These are phyloP conservation scores for Takashimella tepidaria DNA, from an alignment of 1,284 basidiomycete species.

Conservation along the genomic window DNA sequence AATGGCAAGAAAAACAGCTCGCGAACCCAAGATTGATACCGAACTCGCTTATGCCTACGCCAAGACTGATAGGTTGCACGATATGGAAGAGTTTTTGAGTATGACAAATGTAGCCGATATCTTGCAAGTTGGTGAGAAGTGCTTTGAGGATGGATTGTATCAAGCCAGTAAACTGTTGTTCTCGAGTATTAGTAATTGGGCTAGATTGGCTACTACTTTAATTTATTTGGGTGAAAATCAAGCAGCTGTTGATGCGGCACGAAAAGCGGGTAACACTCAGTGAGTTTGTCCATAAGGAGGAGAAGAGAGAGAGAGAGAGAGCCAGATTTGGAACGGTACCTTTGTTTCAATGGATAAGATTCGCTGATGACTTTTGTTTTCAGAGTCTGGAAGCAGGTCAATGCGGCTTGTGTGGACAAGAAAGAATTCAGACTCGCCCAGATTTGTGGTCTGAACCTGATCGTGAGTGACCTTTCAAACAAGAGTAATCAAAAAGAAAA, in stretches of 20 bases:
- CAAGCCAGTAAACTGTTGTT: slow-evolving; percentile 95
- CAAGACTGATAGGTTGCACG: slow-evolving; percentile 92
- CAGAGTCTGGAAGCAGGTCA: slow-evolving; percentile 99
- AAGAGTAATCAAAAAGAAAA: too few species aligned
- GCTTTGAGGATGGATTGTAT: slow-evolving; percentile 97
- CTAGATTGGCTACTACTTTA: slow-evolving; percentile 91
- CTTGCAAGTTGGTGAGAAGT: slow-evolving; percentile 95
- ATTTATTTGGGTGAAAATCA: slow-evolving; percentile 99
- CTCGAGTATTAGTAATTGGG: slow-evolving; percentile 97
- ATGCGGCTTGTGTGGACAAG: slow-evolving; percentile 97
- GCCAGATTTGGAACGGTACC: too few species aligned
- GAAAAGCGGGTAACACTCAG: slow-evolving; percentile 99
- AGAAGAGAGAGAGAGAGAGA: not conserved
- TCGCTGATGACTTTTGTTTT: slow-evolving; percentile 1
- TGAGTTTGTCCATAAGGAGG: slow-evolving; percentile 52
- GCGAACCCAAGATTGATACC: slow-evolving; percentile 97
- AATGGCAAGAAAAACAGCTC: slow-evolving; percentile 97
- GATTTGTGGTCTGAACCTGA: slow-evolving; percentile 94
- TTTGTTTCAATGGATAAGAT: too few species aligned
- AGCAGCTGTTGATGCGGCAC: slow-evolving; percentile 93
- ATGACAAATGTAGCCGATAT: slow-evolving; percentile 99
- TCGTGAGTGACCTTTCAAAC: slow-evolving; percentile 57
- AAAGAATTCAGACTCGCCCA: slow-evolving; percentile 94
- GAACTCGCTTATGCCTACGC: slow-evolving; percentile 95
- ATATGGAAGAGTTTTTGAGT: slow-evolving; percentile 98